Evolutionary conservation across 2,329 filamentous ascomycete genomes (phyloP).

Genomic region (Ophiostoma ips): DNA sequence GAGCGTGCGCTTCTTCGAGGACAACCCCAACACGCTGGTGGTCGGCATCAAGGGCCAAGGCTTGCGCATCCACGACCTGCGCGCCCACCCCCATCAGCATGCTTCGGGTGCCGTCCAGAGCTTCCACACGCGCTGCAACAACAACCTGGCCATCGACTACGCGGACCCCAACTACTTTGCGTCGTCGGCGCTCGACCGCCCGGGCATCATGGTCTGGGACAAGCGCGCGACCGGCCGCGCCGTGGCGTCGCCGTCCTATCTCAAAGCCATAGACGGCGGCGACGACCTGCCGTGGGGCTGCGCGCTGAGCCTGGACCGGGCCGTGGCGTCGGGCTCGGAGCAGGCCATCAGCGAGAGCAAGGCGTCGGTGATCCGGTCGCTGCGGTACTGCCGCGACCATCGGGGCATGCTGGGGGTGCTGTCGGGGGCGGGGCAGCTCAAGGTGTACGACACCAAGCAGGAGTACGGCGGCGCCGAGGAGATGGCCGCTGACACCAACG

Average conservation of each 20-base stretch:
- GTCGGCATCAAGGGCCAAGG: slow-evolving; percentile 64
- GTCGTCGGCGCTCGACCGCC: slow-evolving; percentile 62
- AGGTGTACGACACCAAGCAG: slow-evolving; percentile 43
- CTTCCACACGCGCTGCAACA: slow-evolving; percentile 54
- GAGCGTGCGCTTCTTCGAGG: slow-evolving; percentile 69
- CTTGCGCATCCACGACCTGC: slow-evolving; percentile 62
- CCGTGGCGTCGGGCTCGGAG: slow-evolving; percentile 40
- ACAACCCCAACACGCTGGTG: slow-evolving; percentile 60
- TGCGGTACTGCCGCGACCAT: slow-evolving; percentile 49
- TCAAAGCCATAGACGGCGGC: slow-evolving; percentile 45
- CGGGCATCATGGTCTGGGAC: slow-evolving; percentile 67
- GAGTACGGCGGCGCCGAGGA: no score
- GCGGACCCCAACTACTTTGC: slow-evolving; percentile 73
- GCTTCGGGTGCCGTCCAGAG: slow-evolving; percentile 26
- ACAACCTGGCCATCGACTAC: slow-evolving; percentile 65
- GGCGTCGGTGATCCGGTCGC: slow-evolving; percentile 45
- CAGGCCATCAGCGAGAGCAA: slow-evolving; percentile 38
- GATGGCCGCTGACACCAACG: no score
- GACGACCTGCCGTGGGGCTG: slow-evolving; percentile 49
- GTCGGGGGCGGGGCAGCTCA: slow-evolving; percentile 49
- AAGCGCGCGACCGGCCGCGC: slow-evolving; percentile 45
- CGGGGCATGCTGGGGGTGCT: slow-evolving; percentile 47
- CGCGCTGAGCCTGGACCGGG: slow-evolving; percentile 41
- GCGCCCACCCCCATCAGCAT: slow-evolving; percentile 24
- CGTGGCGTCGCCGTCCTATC: slow-evolving; percentile 38